These are phyloP conservation scores for Penicillium dipodomyicola DNA, from an alignment of 495 filamentous ascomycete species.

Conservation along the genomic window DNA sequence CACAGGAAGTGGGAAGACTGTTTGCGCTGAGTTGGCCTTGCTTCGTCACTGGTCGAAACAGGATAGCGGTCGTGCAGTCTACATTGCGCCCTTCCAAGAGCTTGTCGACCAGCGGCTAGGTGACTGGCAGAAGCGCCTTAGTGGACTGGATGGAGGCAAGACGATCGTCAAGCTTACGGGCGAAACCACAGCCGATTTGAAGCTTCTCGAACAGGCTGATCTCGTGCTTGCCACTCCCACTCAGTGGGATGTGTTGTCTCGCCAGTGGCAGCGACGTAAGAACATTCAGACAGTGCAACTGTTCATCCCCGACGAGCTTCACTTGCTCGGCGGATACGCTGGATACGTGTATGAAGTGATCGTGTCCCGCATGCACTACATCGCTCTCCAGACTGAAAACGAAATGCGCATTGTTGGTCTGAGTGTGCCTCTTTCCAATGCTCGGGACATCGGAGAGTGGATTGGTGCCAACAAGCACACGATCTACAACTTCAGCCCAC, in stretches of 20 bases:
- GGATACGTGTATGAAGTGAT: constrained; percentile 95
- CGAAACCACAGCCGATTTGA: constrained; percentile 88
- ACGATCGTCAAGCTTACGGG: constrained; percentile 91
- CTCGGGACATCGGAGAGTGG: constrained; percentile 95
- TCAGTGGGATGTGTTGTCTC: constrained; percentile 95
- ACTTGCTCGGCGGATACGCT: constrained; percentile 86
- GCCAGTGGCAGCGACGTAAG: constrained; percentile 94
- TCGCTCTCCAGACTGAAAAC: constrained; percentile 81
- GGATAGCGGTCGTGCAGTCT: constrained; percentile 75
- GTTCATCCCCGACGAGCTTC: constrained; percentile 94
- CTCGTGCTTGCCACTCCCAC: constrained; percentile 87
- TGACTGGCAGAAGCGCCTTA: constrained; percentile 80
- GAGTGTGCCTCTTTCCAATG: constrained; percentile 87
- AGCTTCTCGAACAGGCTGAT: constrained; percentile 83
- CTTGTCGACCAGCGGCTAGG: constrained; percentile 74
- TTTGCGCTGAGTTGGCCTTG: constrained; percentile 92
- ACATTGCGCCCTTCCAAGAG: constrained; percentile 95
- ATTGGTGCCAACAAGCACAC: constrained; percentile 98
- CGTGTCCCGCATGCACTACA: constrained; percentile 96
- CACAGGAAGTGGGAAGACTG: constrained; percentile 91
- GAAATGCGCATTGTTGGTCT: constrained; percentile 85
- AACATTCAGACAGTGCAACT: constrained; percentile 88
- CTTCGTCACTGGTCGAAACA: constrained; percentile 79
- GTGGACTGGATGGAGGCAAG: constrained; percentile 75
- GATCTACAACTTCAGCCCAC: constrained; percentile 96